Conservation (phyloP, 73 alveolate species). For the Paraurostyla sp. region DNA sequence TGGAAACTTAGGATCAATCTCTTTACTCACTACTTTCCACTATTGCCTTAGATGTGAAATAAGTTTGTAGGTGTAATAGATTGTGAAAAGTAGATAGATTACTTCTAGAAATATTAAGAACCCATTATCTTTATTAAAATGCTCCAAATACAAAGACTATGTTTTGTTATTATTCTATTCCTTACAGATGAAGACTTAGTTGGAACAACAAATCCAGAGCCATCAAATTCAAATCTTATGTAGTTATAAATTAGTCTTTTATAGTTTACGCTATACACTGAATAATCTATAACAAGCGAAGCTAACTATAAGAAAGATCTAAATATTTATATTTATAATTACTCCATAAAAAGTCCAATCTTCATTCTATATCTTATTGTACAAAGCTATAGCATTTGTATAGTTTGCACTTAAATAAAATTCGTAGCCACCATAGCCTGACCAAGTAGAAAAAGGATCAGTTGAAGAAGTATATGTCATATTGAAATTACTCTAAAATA, state of each 20-base stretch:
- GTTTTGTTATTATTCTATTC: not conserved
- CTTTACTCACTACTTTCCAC: not conserved
- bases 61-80: slow-evolving; percentile 8
- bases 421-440: slow-evolving; percentile 24
- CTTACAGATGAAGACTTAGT: not conserved
- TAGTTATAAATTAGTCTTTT: slow-evolving; percentile 49
- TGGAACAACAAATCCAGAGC: slow-evolving; percentile 57
- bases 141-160: slow-evolving; percentile 35
- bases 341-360: slow-evolving; percentile 63
- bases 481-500: not conserved
- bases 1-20: not conserved
- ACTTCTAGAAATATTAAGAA: slow-evolving; percentile 55
- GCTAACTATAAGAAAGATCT: not conserved
- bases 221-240: slow-evolving; percentile 43
- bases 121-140: not conserved
- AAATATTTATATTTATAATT: not conserved
- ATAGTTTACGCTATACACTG: slow-evolving; percentile 59
- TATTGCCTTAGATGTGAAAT: not conserved
- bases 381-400: not conserved
- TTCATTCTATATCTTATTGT: not conserved
- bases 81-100: slow-evolving; percentile 8
- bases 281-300: slow-evolving; percentile 30
- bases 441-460: not conserved
- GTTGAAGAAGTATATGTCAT: not conserved
- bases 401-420: not conserved